Percentiles rank a stretch among this genome's conserved stretches.
These are phyloP conservation scores for Cryptosporidium ryanae DNA, from an alignment of 169 alveolate species.

Conservation along the genomic window DNA sequence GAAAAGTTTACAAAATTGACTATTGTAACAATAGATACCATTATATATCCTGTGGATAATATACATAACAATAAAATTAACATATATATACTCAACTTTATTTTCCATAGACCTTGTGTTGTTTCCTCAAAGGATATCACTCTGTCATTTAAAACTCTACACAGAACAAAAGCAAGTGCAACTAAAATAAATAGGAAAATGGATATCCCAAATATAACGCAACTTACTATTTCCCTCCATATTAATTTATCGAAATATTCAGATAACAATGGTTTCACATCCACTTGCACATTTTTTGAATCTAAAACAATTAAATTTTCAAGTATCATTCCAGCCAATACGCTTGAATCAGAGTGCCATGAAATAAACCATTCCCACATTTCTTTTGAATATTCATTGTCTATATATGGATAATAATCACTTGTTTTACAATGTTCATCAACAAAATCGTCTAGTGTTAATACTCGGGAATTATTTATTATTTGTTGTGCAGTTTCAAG, in stretches of 20 bases:
- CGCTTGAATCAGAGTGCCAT: slow-evolving; percentile 59
- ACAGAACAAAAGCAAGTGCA: slow-evolving; percentile 42
- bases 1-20: slow-evolving; percentile 8
- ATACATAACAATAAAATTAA: neutral
- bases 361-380: slow-evolving; percentile 55
- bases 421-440: slow-evolving; percentile 1
- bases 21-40: slow-evolving; percentile 4
- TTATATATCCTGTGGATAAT: slow-evolving; percentile 13
- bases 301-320: slow-evolving; percentile 48
- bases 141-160: slow-evolving; percentile 60
- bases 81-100: slow-evolving; percentile 18
- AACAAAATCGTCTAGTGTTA: slow-evolving; percentile 17
- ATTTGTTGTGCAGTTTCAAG: slow-evolving; percentile 53
- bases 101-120: slow-evolving; percentile 50
- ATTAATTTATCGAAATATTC: slow-evolving; percentile 44
- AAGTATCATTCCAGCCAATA: slow-evolving; percentile 58
- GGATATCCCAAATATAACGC: slow-evolving; percentile 36
- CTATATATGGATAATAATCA: neutral
- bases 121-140: slow-evolving; percentile 71
- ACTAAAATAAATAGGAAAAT: slow-evolving; percentile 33
- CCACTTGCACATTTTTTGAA: neutral
- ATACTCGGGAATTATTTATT: slow-evolving; percentile 19
- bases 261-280: slow-evolving; percentile 29
- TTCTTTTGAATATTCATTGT: neutral
- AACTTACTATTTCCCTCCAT: slow-evolving; percentile 55